Percentiles rank a stretch among this genome's conserved stretches.
Conservation (phyloP, 1,139 yeast genomes). For the Yamadazyma oceani region DNA sequence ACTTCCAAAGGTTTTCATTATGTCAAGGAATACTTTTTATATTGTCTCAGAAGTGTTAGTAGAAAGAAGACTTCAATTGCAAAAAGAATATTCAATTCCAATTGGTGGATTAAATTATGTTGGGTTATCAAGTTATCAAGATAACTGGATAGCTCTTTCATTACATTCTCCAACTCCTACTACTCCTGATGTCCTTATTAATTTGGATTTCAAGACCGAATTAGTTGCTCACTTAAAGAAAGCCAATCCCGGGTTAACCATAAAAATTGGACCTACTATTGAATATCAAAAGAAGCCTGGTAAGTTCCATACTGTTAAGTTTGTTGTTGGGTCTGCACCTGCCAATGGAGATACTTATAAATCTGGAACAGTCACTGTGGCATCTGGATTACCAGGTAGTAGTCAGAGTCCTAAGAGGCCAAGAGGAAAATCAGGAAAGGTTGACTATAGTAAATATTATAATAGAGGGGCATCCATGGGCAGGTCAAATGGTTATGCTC, state of each 20-base stretch:
- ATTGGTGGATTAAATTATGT: conserved; percentile 61
- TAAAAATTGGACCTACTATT: conserved; percentile 71
- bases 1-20: conserved; percentile 66
- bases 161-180: conserved; percentile 50
- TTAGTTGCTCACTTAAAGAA: conserved; percentile 73
- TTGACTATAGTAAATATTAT: conserved; percentile 46
- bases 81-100: conserved; percentile 64
- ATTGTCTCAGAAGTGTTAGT: conserved; percentile 71
- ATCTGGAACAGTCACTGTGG: conserved; percentile 83
- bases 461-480: conserved; percentile 29
- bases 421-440: conserved; percentile 36
- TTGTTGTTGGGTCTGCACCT: conserved; percentile 56
- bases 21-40: conserved; percentile 63
- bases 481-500: conserved; percentile 8
- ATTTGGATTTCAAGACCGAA: conserved; percentile 87
- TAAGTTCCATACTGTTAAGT: conserved; percentile 71
- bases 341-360: conserved; percentile 72
- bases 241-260: conserved; percentile 55
- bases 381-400: conserved; percentile 74
- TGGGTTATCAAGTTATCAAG: conserved; percentile 74
- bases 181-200: conserved; percentile 77
- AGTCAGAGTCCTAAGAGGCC: conserved; percentile 77
- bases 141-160: conserved; percentile 89
- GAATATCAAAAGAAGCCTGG: conserved; percentile 92
- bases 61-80: conserved; percentile 69